Evolutionary conservation across 257 asterid species (phyloP).

Genomic region (Ophiorrhiza pumila): DNA sequence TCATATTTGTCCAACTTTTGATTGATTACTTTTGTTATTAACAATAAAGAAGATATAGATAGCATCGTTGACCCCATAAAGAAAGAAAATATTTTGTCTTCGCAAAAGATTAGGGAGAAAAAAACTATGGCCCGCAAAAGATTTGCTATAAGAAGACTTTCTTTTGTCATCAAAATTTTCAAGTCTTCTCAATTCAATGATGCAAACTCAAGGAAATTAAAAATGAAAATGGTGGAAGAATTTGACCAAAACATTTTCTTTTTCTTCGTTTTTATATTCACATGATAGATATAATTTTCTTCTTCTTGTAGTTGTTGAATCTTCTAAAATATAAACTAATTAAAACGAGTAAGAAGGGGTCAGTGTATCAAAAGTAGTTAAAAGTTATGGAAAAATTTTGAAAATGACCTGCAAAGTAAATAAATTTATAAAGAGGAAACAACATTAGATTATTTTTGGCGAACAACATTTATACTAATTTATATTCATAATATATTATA

Average conservation of each 20-base stretch:
- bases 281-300: too few species aligned
- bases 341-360: not conserved
- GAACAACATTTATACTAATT: too few species aligned
- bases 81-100: constrained; percentile 9
- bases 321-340: not conserved
- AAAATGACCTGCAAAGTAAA: too few species aligned
- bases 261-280: not conserved
- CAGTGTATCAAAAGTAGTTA: too few species aligned
- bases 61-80: constrained; percentile 28
- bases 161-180: not conserved
- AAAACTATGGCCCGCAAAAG: constrained; percentile 22
- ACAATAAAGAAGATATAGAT: constrained; percentile 16
- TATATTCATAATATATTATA: too few species aligned
- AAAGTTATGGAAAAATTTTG: too few species aligned
- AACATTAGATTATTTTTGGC: too few species aligned
- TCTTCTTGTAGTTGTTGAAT: not conserved
- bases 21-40: constrained; percentile 8
- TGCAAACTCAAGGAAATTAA: constrained; percentile 12
- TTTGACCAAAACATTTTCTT: not conserved
- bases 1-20: constrained; percentile 21
- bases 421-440: too few species aligned
- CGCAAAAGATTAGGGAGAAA: constrained; percentile 17
- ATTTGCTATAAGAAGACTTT: constrained; percentile 13
- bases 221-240: not conserved
- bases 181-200: constrained; percentile 13